Evolutionary conservation across 148 eudicot genomes (phyloP).

Genomic region (Bassia scoparia): DNA sequence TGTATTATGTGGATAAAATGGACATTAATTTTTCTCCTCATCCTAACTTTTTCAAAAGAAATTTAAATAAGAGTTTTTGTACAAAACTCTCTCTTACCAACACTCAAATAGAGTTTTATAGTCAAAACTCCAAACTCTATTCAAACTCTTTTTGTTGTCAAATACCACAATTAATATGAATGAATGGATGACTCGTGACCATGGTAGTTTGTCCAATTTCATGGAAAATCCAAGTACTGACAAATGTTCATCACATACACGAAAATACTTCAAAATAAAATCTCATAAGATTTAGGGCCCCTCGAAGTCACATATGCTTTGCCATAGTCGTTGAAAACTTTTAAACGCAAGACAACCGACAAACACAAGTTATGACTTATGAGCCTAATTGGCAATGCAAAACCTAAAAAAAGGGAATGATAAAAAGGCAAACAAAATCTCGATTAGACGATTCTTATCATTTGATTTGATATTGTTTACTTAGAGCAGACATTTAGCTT

Average conservation of each 20-base stretch:
- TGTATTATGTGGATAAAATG: too few relatives aligned
- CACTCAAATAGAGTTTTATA: too few relatives aligned
- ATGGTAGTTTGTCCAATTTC: background rate
- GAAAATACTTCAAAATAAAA: background rate
- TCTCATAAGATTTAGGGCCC: slow-evolving; percentile 7
- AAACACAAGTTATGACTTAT: background rate
- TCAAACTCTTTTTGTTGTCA: too few relatives aligned
- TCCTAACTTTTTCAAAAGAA: too few relatives aligned
- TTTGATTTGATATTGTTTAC: background rate
- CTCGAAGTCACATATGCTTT: background rate
- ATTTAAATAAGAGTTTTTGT: too few relatives aligned
- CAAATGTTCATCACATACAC: background rate
- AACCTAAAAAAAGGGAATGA: background rate
- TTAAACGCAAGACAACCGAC: background rate
- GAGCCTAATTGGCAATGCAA: background rate
- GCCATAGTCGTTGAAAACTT: background rate
- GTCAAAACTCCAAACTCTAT: too few relatives aligned
- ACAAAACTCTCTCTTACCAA: too few relatives aligned
- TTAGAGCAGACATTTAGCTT: background rate
- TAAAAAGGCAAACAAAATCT: slow-evolving; percentile 4
- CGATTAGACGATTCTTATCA: background rate
- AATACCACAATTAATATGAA: too few relatives aligned
- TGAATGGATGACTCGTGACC: background rate
- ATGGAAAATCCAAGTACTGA: background rate
- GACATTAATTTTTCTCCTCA: too few relatives aligned